phyloP scores from a whole-genome alignment of 2,329 filamentous ascomycete species.

The Penicillium capsulatum region DNA sequence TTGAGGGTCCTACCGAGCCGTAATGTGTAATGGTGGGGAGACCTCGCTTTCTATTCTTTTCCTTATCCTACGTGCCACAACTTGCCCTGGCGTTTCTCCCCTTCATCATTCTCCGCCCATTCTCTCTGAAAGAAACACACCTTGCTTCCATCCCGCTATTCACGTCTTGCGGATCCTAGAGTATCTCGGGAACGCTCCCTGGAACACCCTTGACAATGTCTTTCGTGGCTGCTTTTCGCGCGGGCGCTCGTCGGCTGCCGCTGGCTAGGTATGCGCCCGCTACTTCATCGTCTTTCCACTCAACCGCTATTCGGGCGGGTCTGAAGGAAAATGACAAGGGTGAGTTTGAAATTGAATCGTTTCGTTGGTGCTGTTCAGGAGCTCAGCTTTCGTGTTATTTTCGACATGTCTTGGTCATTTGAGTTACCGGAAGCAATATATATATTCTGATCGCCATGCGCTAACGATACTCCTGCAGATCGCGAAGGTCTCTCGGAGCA shows the following conservation, averaged over 20 bases:
- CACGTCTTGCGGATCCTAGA: too few relatives aligned
- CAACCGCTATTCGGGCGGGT: constrained; percentile 21
- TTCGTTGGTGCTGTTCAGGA: too few relatives aligned
- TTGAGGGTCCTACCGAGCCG: neutral
- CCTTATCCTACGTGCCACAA: too few relatives aligned
- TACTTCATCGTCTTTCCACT: constrained; percentile 28
- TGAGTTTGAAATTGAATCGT: constrained; percentile 18
- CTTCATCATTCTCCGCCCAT: neutral
- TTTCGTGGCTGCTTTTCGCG: constrained; percentile 30
- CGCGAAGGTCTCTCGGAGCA: constrained; percentile 42
- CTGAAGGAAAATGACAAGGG: constrained; percentile 37
- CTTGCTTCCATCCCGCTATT: too few relatives aligned
- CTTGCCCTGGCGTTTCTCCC: too few relatives aligned
- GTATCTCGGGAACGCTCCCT: too few relatives aligned
- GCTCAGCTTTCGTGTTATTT: too few relatives aligned
- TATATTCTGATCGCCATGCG: too few relatives aligned
- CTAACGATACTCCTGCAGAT: constrained; percentile 25
- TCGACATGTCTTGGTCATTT: too few relatives aligned
- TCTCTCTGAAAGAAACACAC: neutral
- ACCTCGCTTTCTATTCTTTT: too few relatives aligned
- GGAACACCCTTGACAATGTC: constrained; percentile 32
- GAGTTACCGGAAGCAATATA: too few relatives aligned
- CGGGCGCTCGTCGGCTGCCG: constrained; percentile 21
- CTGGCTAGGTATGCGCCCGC: constrained; percentile 14
- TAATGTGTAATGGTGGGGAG: neutral